Percentiles rank a stretch among this genome's conserved stretches.
These are phyloP conservation scores for Chrysanthemum makinoi DNA, from an alignment of 129 eudicot genomes.

Conservation along the genomic window DNA sequence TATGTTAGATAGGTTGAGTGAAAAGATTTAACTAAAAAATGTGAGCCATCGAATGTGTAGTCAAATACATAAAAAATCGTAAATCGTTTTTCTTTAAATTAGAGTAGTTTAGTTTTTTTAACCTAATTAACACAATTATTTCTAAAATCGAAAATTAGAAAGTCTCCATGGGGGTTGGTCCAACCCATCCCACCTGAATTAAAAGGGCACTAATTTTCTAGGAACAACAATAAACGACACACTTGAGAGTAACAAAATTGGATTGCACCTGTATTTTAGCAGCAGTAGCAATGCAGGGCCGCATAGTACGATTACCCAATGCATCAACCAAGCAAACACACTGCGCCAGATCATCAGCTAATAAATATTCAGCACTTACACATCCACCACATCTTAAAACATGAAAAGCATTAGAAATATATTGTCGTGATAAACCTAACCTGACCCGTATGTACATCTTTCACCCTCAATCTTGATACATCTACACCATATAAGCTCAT, in stretches of 20 bases:
- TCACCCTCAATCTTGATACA: constrained; percentile 67
- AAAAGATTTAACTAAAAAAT: no score
- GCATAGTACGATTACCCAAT: constrained; percentile 90
- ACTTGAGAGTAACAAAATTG: constrained; percentile 17
- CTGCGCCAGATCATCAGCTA: constrained; percentile 41
- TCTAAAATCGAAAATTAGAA: no score
- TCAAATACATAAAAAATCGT: no score
- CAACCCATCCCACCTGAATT: no score
- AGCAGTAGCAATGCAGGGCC: constrained; percentile 87
- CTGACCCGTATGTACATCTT: constrained; percentile 76
- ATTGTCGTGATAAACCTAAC: constrained; percentile 35
- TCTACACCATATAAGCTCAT: constrained; percentile 69
- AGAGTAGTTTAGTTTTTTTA: no score
- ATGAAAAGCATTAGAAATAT: constrained; percentile 5
- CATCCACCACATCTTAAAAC: neutral
- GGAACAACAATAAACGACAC: neutral
- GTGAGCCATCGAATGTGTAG: no score
- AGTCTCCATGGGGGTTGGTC: no score
- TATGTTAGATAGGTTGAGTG: no score
- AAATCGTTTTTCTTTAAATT: no score
- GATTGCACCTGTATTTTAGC: constrained; percentile 79
- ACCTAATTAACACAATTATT: no score
- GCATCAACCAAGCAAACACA: constrained; percentile 97
- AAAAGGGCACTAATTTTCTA: neutral
- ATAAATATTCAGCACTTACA: constrained; percentile 11